phyloP scores from a whole-genome alignment of 495 filamentous ascomycete genomes.

The Trichoderma reesei region DNA sequence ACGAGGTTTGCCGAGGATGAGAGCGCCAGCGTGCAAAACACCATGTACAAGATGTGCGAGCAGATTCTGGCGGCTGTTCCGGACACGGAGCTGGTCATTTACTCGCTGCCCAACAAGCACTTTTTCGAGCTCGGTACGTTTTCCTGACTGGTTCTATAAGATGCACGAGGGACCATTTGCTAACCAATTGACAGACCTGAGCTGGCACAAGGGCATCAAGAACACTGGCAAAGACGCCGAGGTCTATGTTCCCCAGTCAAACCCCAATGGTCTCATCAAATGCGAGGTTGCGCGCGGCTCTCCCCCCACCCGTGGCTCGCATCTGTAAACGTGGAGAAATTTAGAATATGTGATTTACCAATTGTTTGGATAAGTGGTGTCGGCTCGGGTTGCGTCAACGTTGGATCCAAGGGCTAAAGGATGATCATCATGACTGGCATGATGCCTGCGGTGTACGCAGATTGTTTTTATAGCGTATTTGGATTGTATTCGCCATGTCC shows the following conservation, averaged over 20 bases:
- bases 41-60: constrained; percentile 97
- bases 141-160: constrained; percentile 6
- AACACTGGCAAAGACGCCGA: constrained; percentile 96
- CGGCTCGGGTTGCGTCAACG: background rate
- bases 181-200: constrained; percentile 51
- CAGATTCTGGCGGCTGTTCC: constrained; percentile 71
- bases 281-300: constrained; percentile 70
- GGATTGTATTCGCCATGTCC: background rate
- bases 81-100: constrained; percentile 62
- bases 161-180: background rate
- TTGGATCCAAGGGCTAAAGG: background rate
- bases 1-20: constrained; percentile 87
- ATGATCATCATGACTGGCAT: background rate
- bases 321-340: background rate
- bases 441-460: background rate
- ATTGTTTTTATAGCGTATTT: background rate
- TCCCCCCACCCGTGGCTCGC: background rate
- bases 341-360: too few species aligned
- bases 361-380: background rate
- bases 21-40: constrained; percentile 87
- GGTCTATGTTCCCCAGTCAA: constrained; percentile 86
- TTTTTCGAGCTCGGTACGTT: constrained; percentile 92
- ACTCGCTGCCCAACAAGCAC: constrained; percentile 91
- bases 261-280: constrained; percentile 92
- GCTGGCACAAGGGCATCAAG: constrained; percentile 94